Base-by-base conservation (phyloP, 2,329 filamentous ascomycete genomes). In the Pezicula carpinea region DNA sequence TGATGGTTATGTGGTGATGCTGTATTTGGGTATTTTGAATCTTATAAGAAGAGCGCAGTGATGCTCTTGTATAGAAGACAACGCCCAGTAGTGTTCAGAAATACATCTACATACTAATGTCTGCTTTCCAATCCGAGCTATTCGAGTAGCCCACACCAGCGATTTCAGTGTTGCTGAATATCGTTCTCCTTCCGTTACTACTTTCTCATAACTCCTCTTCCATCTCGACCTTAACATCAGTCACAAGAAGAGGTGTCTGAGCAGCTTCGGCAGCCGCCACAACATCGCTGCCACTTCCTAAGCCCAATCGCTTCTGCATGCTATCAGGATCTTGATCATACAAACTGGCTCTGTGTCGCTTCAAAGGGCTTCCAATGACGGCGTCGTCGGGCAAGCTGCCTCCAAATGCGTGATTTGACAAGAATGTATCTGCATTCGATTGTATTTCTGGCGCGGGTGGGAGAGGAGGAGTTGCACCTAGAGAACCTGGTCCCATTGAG, bases 281-380 rank as follows among this genome's bases (percentile, higher is more conserved):
- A 39, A 62, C 43, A 49, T 58, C 58, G 26, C 46, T 49, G 33
- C 45, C 43, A 29, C 46, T 49, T 35, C 45, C 43, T n/a, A 45
- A 35, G 6, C 53, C 57, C 13, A 62, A 36, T 21, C 57, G 55
- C 43, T 61, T 59, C 35, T 57, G 53, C 43, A 60, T 49, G 13
- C 50, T 52, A 8, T 72, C 68, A 41, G 68, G 69, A 44, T 74
- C 67, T 33, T 70, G 65, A 6, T 71, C 75, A 6, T 74, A 71
- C 19, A 80, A 58, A 57, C 82, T 87, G 1, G 83, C 78, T 31
- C 87, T 75, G 48, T 87, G 83, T 62, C 84, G 89, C 74, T 90
- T 90, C 58, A 88, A 75, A 1, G 87, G 87, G 54, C 84, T 89
- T 41, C 82, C 85, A 18, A 89, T 65, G 4, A 70, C 63, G 6